Conservation (phyloP, 805 yeast species). For the Ogataea nakhonphanomensis region DNA sequence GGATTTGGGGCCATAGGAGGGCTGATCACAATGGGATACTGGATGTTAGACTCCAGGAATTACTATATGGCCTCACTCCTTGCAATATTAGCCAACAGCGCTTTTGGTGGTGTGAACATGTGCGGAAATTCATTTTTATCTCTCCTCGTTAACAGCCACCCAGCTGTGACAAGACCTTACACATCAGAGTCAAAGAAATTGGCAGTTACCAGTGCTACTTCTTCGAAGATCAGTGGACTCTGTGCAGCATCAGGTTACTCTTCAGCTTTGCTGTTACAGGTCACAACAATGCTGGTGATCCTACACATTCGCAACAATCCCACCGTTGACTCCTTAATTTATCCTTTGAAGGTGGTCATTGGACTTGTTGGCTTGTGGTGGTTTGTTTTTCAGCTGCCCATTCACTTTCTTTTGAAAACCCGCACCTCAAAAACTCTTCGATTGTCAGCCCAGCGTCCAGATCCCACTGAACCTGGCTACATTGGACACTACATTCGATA, state of each 20-base stretch:
- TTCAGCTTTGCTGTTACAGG: conserved; percentile 66
- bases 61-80: conserved; percentile 50
- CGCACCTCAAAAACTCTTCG: conserved; percentile 39
- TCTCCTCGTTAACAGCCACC: conserved; percentile 46
- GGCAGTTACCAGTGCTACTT: conserved; percentile 34
- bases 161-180: conserved; percentile 5
- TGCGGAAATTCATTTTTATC: conserved; percentile 77
- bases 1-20: conserved; percentile 60
- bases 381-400: conserved; percentile 66
- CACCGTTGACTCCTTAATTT: conserved; percentile 23
- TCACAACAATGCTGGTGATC: conserved; percentile 49
- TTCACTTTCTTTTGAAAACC: conserved; percentile 44
- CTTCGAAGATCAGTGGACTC: conserved; percentile 56
- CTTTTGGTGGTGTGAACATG: conserved; percentile 75
- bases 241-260: conserved; percentile 72
- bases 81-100: conserved; percentile 61
- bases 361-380: conserved; percentile 74
- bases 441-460: conserved; percentile 17
- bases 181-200: conserved; percentile 8
- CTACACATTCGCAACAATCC: conserved; percentile 21
- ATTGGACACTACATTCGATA: conserved; percentile 3
- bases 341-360: conserved; percentile 56
- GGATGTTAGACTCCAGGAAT: conserved; percentile 36
- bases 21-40: conserved; percentile 45
- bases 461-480: conserved; percentile 9